Conservation (phyloP, 768 basidiomycete genomes). For the Suillus ampliporus region DNA sequence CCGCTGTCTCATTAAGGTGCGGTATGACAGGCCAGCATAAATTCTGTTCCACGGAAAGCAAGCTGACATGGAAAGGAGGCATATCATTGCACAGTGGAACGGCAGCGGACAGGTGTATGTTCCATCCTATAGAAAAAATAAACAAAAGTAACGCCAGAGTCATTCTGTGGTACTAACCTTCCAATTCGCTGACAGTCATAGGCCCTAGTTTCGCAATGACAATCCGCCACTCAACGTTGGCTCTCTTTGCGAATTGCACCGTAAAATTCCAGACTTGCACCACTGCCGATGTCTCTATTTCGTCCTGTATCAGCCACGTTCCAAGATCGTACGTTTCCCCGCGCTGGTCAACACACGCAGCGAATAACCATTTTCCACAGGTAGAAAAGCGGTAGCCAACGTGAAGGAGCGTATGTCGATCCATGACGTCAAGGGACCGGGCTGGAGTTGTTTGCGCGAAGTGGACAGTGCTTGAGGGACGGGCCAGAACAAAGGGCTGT, state of each 20-base stretch:
- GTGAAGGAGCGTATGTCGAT: slow-evolving; percentile 71
- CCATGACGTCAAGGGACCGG: slow-evolving; percentile 54
- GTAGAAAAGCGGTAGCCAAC: slow-evolving; percentile 71
- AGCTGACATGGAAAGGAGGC: slow-evolving; percentile 61
- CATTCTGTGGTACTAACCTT: slow-evolving; percentile 52
- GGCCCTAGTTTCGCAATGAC: slow-evolving; percentile 72
- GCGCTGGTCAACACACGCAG: slow-evolving; percentile 76
- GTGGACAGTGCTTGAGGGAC: slow-evolving; percentile 43
- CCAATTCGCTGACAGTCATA: slow-evolving; percentile 63
- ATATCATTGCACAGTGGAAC: slow-evolving; percentile 45
- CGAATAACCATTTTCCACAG: slow-evolving; percentile 79
- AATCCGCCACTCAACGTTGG: slow-evolving; percentile 81
- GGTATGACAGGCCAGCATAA: slow-evolving; percentile 64
- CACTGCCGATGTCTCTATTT: slow-evolving; percentile 52
- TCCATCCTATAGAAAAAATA: slow-evolving; percentile 62
- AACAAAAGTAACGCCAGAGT: slow-evolving; percentile 13
- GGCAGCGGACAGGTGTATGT: slow-evolving; percentile 50
- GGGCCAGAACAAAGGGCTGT: slow-evolving; percentile 67
- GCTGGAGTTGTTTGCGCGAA: slow-evolving; percentile 47
- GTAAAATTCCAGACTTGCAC: slow-evolving; percentile 76
- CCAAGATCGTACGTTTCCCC: slow-evolving; percentile 76
- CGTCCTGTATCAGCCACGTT: slow-evolving; percentile 66
- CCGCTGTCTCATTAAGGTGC: slow-evolving; percentile 26
- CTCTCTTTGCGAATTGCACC: slow-evolving; percentile 61
- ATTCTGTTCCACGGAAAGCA: slow-evolving; percentile 64